Percentiles rank a stretch among this genome's conserved stretches.
Conservation (phyloP, 768 basidiomycete genomes). For the Kwoniella sp. region DNA sequence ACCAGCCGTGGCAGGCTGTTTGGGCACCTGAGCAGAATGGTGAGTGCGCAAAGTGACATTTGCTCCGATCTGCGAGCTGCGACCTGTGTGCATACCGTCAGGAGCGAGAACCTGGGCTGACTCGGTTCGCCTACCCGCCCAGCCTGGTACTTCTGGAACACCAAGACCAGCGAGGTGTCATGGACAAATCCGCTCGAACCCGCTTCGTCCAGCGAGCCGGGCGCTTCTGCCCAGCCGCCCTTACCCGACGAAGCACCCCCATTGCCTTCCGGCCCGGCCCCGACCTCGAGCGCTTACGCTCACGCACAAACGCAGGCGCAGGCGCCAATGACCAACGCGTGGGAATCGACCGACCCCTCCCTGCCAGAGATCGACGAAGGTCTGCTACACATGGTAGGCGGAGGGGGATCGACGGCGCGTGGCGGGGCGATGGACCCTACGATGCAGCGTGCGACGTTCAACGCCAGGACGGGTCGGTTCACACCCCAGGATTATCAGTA, state of each 20-base stretch:
- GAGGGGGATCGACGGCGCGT: conserved; percentile 3
- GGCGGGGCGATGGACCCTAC: conserved; percentile 10
- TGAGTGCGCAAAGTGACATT: too few relatives aligned
- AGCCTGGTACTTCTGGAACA: conserved; percentile 51
- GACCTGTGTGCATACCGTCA: not conserved
- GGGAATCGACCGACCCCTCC: not conserved
- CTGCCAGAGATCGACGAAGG: conserved; percentile 11
- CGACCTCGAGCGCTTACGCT: not conserved
- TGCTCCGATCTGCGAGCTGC: not conserved
- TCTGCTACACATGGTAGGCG: conserved; percentile 5
- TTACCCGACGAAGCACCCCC: conserved; percentile 11
- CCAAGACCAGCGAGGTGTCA: conserved; percentile 41
- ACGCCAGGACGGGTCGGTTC: conserved; percentile 47
- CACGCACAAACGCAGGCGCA: not conserved
- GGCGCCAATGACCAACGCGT: not conserved
- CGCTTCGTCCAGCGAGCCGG: not conserved
- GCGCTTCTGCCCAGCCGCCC: conserved; percentile 3
- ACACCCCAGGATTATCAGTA: conserved; percentile 37
- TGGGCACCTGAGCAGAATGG: conserved; percentile 48
- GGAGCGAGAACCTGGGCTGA: not conserved
- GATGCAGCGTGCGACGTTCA: conserved; percentile 41
- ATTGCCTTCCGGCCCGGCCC: conserved; percentile 6
- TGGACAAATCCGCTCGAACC: conserved; percentile 48
- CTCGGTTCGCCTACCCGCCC: not conserved
- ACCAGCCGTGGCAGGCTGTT: conserved; percentile 48